phyloP scores from a whole-genome alignment of 2,329 filamentous ascomycete species.

The Ophiostoma perfectum region DNA sequence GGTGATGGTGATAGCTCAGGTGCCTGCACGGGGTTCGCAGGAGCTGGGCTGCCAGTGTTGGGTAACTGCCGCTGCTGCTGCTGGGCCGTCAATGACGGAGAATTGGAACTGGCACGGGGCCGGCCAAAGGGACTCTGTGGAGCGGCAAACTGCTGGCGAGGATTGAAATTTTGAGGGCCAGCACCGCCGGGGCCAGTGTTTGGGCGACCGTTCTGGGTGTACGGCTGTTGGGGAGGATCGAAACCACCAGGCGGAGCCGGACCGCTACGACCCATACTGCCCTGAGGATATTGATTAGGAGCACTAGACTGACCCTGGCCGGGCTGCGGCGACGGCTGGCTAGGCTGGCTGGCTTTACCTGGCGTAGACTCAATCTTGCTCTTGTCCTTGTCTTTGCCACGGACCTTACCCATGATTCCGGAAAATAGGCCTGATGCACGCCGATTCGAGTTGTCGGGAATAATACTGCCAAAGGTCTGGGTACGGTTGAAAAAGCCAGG shows the following conservation, averaged over 20 bases:
- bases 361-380: neutral
- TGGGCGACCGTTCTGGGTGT: neutral
- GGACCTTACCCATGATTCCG: slow-evolving; percentile 23
- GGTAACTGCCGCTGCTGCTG: slow-evolving; percentile 5
- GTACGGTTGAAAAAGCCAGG: slow-evolving; percentile 13
- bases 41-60: no score
- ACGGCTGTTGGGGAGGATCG: neutral
- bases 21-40: neutral
- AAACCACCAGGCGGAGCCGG: neutral
- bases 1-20: slow-evolving; percentile 21
- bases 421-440: slow-evolving; percentile 20
- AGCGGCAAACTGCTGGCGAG: slow-evolving; percentile 7
- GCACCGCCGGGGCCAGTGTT: neutral
- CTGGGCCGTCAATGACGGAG: slow-evolving; percentile 10
- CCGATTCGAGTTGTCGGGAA: slow-evolving; percentile 9
- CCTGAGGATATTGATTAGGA: neutral
- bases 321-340: neutral
- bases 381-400: slow-evolving; percentile 19
- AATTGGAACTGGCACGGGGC: slow-evolving; percentile 18
- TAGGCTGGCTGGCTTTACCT: neutral
- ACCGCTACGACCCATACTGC: neutral
- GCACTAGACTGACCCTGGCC: neutral
- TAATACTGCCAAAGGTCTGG: slow-evolving; percentile 22
- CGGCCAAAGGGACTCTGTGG: slow-evolving; percentile 11
- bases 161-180: neutral